Percentiles rank a stretch among this genome's conserved stretches.
Conservation (phyloP, 2,329 filamentous ascomycete species). For the Stagonosporopsis vannaccii region DNA sequence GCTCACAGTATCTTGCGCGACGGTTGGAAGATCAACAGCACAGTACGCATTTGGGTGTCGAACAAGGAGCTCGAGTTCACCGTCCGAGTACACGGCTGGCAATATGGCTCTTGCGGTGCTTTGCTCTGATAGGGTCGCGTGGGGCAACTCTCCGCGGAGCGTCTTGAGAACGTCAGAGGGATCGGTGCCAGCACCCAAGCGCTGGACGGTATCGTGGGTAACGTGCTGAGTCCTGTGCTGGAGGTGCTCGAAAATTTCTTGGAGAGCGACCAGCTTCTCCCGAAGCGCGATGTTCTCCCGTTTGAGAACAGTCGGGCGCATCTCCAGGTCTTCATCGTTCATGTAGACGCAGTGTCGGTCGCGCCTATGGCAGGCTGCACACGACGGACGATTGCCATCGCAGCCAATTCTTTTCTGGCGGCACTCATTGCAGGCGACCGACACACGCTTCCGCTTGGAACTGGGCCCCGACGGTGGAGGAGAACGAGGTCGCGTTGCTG, state of each 20-base stretch:
- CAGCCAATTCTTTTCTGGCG: slow-evolving; percentile 21
- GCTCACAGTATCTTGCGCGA: slow-evolving; percentile 9
- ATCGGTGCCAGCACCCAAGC: slow-evolving; percentile 12
- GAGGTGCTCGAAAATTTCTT: slow-evolving; percentile 19
- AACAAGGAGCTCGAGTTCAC: slow-evolving; percentile 21
- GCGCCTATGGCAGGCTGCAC: slow-evolving; percentile 18
- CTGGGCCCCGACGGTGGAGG: slow-evolving; percentile 10
- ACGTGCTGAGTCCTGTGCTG: slow-evolving; percentile 11
- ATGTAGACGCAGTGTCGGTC: slow-evolving; percentile 19
- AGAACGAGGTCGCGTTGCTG: slow-evolving; percentile 18
- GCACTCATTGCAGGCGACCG: slow-evolving; percentile 23
- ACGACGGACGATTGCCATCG: slow-evolving; percentile 16
- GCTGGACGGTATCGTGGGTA: slow-evolving; percentile 16
- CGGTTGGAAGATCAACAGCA: slow-evolving; percentile 12
- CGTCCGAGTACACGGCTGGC: slow-evolving; percentile 18
- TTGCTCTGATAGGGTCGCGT: slow-evolving; percentile 12
- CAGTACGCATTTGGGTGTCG: slow-evolving; percentile 19
- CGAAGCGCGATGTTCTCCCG: slow-evolving; percentile 19
- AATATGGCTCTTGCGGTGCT: slow-evolving; percentile 16
- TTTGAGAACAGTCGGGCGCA: slow-evolving; percentile 20
- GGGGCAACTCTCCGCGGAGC: slow-evolving; percentile 12
- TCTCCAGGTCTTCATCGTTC: slow-evolving; percentile 19
- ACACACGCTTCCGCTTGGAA: slow-evolving; percentile 21
- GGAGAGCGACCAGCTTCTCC: slow-evolving; percentile 14
- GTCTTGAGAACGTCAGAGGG: slow-evolving; percentile 16